Base-by-base conservation (phyloP, 2,329 filamentous ascomycete genomes). In the Ascochyta clinopodiicola region DNA sequence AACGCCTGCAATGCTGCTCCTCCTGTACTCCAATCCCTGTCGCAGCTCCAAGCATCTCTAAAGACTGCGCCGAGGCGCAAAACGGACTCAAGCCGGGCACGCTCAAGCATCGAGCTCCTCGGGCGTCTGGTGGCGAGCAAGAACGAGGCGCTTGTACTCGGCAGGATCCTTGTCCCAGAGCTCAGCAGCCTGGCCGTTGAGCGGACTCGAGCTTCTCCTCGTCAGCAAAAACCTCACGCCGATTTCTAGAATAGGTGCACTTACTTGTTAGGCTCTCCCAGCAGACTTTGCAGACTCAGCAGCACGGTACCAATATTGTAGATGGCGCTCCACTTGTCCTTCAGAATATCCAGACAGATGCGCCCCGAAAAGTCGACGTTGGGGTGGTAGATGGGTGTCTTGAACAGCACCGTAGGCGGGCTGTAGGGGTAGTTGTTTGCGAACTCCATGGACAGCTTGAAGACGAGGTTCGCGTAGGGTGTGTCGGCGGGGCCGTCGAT, bases 241-340 rank as follows among this genome's bases (percentile, higher is more conserved):
- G 21, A 8, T 10, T 0, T 13, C 27, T 34, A 8, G 70, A 49
- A 48, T 35, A 0, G 4, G 9, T 8, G 61, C 17, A 69, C 90
- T 77, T 81, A 98, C 95, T 99, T 99, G 80, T 99, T 99, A 32
- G 95, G 95, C 79, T 99, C 95, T 24, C 94, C 95, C 29, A 99
- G 84, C 71, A 99, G 80, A 77, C 93, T 97, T 79, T 99, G 95
- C 77, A 99, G 79, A 68, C 94, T 98, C 69, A 99, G 78, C 51
- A 99, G 81, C 42, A 99, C 91, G 42, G 90, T 96, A 77, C 96
- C 91, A 59, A 96, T 92, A 73, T 98, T 98, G 84, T 97, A 96
- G 38, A 96, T 93, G 17, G 95, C 92, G 56, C 92, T 96, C 95
- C 95, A 99, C 81, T 97, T 97, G 78, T 98, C 95, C 84, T 97